Evolutionary conservation across 2,329 filamentous ascomycete species (phyloP).

Genomic region (Huntiella savannae): DNA sequence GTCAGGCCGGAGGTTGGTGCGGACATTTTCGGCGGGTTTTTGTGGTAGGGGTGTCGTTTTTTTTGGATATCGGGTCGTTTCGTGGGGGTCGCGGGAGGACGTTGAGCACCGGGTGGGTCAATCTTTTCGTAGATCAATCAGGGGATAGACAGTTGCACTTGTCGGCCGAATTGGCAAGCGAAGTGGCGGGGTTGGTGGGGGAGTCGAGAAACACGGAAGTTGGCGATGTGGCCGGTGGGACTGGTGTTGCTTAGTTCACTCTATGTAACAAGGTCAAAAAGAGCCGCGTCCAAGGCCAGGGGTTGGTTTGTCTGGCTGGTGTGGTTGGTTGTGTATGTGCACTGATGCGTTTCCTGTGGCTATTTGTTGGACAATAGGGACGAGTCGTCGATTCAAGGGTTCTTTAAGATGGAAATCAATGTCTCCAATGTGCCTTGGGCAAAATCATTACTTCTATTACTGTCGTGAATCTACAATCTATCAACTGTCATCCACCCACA

Average conservation of each 20-base stretch:
- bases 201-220: not conserved
- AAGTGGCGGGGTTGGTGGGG: not conserved
- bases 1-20: conserved; percentile 31
- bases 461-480: too few species aligned
- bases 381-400: conserved; percentile 7
- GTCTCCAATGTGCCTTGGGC: too few species aligned
- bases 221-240: too few species aligned
- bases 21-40: conserved; percentile 4
- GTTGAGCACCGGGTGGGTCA: too few species aligned
- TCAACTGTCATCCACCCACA: too few species aligned
- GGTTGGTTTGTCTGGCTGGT: conserved; percentile 1
- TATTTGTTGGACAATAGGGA: conserved; percentile 2
- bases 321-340: not conserved
- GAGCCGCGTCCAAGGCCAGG: not conserved
- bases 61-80: not conserved
- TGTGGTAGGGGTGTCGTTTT: not conserved
- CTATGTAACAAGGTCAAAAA: not conserved
- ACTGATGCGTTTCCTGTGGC: not conserved
- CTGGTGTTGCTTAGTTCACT: too few species aligned
- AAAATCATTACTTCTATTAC: too few species aligned
- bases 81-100: too few species aligned
- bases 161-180: not conserved
- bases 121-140: too few species aligned
- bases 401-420: not conserved
- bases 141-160: too few species aligned